These are phyloP conservation scores for Candida pini DNA, from an alignment of 805 yeast genomes.

Conservation along the genomic window DNA sequence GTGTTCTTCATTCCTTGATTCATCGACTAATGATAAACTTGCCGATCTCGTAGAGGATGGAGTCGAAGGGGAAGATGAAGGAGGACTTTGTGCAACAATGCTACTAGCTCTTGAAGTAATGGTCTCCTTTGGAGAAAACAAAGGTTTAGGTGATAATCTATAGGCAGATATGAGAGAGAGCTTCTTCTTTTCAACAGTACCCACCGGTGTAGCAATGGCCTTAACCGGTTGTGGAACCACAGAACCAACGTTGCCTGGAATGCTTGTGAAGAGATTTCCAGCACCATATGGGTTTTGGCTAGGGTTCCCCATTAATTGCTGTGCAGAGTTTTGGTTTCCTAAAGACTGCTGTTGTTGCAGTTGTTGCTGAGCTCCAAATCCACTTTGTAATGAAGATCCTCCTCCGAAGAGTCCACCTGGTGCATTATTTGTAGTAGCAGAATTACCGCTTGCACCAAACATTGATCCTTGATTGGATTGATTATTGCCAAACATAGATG, in stretches of 20 bases:
- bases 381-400: too few species aligned
- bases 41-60: conserved; percentile 19
- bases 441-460: too few species aligned
- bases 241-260: conserved; percentile 31
- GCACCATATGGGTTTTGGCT: conserved; percentile 79
- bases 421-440: too few species aligned
- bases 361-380: too few species aligned
- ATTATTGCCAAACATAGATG: conserved; percentile 1
- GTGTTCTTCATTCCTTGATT: conserved; percentile 8
- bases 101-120: conserved; percentile 18
- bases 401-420: conserved; percentile 4
- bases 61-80: conserved; percentile 18
- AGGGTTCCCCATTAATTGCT: conserved; percentile 24
- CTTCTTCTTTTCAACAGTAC: conserved; percentile 46
- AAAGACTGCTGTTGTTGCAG: conserved; percentile 20
- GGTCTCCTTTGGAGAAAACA: conserved; percentile 33
- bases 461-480: too few species aligned
- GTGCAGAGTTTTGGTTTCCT: conserved; percentile 23
- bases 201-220: conserved; percentile 47
- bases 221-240: conserved; percentile 40
- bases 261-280: conserved; percentile 54
- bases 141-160: conserved; percentile 59
- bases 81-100: conserved; percentile 15
- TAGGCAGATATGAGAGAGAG: conserved; percentile 57
- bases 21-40: conserved; percentile 17